A percentile compares a stretch with the other conserved stretches of the same genome.
These are phyloP conservation scores for Microcera coccophila DNA, from an alignment of 2,329 filamentous ascomycete genomes.

Conservation along the genomic window DNA sequence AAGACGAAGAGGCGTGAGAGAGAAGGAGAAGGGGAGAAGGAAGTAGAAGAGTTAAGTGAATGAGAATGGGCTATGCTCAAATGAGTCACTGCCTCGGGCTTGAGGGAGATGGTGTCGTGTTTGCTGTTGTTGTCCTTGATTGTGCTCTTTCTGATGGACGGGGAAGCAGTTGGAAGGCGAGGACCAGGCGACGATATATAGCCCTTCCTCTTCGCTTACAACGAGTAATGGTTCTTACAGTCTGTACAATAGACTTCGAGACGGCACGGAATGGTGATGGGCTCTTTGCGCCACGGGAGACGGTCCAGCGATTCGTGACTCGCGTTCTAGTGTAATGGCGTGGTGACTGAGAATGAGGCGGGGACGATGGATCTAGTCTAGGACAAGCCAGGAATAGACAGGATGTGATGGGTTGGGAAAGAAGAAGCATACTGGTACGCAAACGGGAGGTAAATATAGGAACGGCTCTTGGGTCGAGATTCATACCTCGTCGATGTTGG, in stretches of 20 bases:
- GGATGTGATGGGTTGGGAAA: neutral
- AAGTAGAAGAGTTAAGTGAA: neutral
- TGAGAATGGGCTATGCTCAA: neutral
- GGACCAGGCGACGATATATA: neutral
- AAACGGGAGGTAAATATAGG: neutral
- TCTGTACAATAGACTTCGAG: too few species aligned
- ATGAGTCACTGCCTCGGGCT: neutral
- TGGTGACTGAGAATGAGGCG: neutral
- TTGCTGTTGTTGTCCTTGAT: neutral
- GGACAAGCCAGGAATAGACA: too few species aligned
- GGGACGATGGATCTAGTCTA: neutral
- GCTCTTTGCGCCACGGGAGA: neutral
- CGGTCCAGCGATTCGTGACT: neutral
- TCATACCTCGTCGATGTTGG: too few species aligned
- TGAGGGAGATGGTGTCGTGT: neutral
- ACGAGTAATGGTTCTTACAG: too few species aligned
- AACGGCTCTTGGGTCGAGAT: too few species aligned
- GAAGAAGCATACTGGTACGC: neutral
- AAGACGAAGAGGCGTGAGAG: neutral
- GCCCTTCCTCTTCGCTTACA: too few species aligned
- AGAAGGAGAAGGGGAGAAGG: slow-evolving; percentile 1
- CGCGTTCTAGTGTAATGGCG: neutral
- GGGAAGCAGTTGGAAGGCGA: neutral
- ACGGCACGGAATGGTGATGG: neutral
- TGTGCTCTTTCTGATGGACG: too few species aligned